phyloP scores from a whole-genome alignment of 2,329 filamentous ascomycete genomes.

The Penicillium concentricum region DNA sequence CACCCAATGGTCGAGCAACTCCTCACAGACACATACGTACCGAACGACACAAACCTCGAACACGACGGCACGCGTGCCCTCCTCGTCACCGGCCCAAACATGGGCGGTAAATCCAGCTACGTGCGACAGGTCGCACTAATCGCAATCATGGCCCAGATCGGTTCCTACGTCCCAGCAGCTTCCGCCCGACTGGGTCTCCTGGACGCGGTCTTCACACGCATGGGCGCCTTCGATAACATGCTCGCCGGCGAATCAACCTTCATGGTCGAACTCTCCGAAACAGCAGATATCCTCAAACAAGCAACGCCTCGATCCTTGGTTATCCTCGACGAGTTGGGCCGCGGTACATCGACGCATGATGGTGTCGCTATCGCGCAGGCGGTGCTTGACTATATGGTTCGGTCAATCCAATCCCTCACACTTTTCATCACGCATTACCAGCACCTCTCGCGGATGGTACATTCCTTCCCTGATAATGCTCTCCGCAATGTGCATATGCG shows the following conservation, averaged over 20 bases:
- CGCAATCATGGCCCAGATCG: constrained; percentile 89
- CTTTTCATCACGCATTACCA: constrained; percentile 99
- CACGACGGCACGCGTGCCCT: constrained; percentile 67
- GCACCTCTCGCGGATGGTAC: constrained; percentile 70
- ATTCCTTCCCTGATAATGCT: constrained; percentile 63
- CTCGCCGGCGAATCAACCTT: constrained; percentile 93
- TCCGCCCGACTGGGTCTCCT: constrained; percentile 73
- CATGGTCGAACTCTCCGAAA: constrained; percentile 96
- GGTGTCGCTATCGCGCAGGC: constrained; percentile 93
- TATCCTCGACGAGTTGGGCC: constrained; percentile 89
- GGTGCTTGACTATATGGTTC: constrained; percentile 80
- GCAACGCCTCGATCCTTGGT: constrained; percentile 82
- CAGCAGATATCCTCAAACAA: constrained; percentile 82
- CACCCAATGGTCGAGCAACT: constrained; percentile 96
- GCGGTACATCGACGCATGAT: constrained; percentile 92
- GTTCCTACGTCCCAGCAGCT: constrained; percentile 85
- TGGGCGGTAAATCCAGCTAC: constrained; percentile 98
- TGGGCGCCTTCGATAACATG: constrained; percentile 95
- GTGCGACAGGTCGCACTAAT: constrained; percentile 90
- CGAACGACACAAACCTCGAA: constrained; percentile 77
- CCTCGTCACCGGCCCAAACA: constrained; percentile 94
- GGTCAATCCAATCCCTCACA: constrained; percentile 71
- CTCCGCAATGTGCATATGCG: constrained; percentile 92
- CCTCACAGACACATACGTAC: constrained; percentile 81
- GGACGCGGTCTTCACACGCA: constrained; percentile 91